Evolutionary conservation across 2,329 filamentous ascomycete genomes (phyloP), one percentile per base, ranked within the genome.

Genomic region (Amauroascus niger): DNA sequence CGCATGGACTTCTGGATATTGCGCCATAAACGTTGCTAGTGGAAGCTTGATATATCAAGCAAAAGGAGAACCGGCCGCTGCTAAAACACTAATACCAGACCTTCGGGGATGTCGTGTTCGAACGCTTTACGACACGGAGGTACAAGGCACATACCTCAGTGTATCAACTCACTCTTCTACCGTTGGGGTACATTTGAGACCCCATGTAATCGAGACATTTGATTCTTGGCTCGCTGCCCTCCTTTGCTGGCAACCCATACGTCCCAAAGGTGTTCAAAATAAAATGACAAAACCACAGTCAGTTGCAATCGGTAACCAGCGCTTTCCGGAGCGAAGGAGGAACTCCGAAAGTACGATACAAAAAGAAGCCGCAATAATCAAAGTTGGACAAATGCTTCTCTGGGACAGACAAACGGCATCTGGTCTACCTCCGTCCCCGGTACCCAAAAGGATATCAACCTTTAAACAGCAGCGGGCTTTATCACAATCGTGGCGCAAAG

Each of bases 321-420:
- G 70, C 35, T 60, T 71, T 39, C 63, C 65, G 2, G 71, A 74
- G 26, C 70, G 71, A 32, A 68, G 74, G 54, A 64, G 73, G 53
- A 70, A 73, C 52, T 75, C 74, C 8, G 72, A 75, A 57, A 71
- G 63, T 49, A 76, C 77, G 1, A 63, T 76, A 26, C 72, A 77
- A 26, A 93, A 84, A 64, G 84, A 88, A 58, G 80, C 82, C 2
- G 82, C 86, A 53, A 93, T 97, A 60, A 97, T 97, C 74, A 98
- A 97, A 67, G 88, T 96, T 46, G 93, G 89, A 53, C 90, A 89
- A 65, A 81, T 95, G 65, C 83, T 89, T 64, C 77, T 95, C 45
- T 96, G 90, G 91, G 89, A 97, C 69, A 93, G 86, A 66, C 84
- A 83, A 2, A 70, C 66, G 32, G 66, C 67, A n/a, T 67, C 68